Evolutionary conservation across 2,329 filamentous ascomycete species (phyloP).

Genomic region (Trichophyton equinum): DNA sequence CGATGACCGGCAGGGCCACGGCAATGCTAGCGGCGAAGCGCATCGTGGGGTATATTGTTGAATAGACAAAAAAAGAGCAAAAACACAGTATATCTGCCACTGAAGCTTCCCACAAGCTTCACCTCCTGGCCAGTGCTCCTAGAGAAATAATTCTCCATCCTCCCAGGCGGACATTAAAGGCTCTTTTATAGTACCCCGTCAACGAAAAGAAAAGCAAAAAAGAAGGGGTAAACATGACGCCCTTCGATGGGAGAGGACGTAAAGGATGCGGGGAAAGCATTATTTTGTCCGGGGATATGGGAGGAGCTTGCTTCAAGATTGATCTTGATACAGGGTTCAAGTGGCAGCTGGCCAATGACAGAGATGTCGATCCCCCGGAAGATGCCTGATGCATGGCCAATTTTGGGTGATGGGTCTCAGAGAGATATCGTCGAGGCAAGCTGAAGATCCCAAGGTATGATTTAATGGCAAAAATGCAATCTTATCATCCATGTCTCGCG

Average conservation of each 20-base stretch:
- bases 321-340: neutral
- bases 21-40: constrained; percentile 4
- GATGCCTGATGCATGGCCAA: neutral
- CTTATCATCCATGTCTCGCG: neutral
- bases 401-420: neutral
- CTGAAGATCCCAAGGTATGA: neutral
- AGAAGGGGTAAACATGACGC: neutral
- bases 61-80: neutral
- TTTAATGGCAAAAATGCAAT: neutral
- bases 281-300: neutral
- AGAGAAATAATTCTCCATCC: neutral
- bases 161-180: neutral
- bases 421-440: neutral
- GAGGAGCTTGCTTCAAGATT: neutral
- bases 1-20: neutral
- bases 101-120: neutral
- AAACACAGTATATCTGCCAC: neutral
- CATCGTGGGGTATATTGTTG: constrained; percentile 1
- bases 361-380: neutral
- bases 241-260: too few relatives aligned
- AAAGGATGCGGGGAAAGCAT: neutral
- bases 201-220: neutral
- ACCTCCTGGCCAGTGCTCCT: neutral
- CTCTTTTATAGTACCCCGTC: neutral
- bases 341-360: neutral